Evolutionary conservation across 2,329 filamentous ascomycete genomes (phyloP), one percentile per base, ranked within the genome.

Genomic region (Sporothrix mexicana): DNA sequence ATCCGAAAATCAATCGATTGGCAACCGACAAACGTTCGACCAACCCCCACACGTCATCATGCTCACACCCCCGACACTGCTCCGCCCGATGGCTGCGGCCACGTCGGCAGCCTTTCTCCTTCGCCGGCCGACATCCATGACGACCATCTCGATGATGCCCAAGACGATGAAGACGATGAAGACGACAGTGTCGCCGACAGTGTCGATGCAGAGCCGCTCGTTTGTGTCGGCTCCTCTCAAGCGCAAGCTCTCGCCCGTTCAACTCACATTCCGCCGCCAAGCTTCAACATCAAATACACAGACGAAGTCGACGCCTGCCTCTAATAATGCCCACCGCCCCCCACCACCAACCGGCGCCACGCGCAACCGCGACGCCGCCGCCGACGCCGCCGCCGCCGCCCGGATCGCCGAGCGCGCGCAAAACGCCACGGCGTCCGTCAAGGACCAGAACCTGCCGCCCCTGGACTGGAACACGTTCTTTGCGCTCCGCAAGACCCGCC

Each of bases 401-500:
- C 8, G 13, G 41, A 59, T 68, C n/a, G 72, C 72, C 25, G 61
- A 45, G 55, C 55, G 25, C 3, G 61, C 41, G 41, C 57, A 62
- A 36, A 36, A 23, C 12, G 20, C 49, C 12, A 6, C 43, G 4
- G 74, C 78, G 15, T 20, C 45, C 17, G 70, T 77, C 25, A 71
- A 79, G 53, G 76, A 79, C 23, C 62, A 79, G 53, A 76, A 79
- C 23, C 62, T 72, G 74, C 77, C 81, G 49, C 79, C 81, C n/a
- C 88, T 95, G 57, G 89, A 94, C 83, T 98, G 95, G 95, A 92
- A 98, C 84, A 90, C 90, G 70, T 98, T 97, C 86, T 97, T 98
- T 86, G 89, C 90, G 80, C 91, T 98, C 74, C 94, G 95, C 79
- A 92, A 94, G 78, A 92, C 91, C 74, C 93, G 95, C 72, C 91